Evolutionary conservation across 2,329 filamentous ascomycete species (phyloP).

Genomic region (Aureobasidium sp.): DNA sequence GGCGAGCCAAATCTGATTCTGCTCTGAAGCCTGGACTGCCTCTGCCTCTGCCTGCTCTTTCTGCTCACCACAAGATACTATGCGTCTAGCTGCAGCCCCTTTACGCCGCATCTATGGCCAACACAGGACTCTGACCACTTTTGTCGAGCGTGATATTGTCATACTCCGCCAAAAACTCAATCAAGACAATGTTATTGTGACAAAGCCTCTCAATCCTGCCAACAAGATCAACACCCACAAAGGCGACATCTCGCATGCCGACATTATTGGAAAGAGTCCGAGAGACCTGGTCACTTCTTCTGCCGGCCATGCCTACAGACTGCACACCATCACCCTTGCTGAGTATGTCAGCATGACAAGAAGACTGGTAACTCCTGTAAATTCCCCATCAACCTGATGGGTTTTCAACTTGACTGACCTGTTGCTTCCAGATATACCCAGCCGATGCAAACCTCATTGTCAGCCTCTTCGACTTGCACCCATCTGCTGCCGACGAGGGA

Average conservation of each 20-base stretch:
- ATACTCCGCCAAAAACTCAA: slow-evolving; percentile 36
- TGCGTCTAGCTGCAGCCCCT: not conserved
- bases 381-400: slow-evolving; percentile 21
- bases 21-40: not conserved
- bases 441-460: slow-evolving; percentile 70
- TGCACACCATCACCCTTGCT: slow-evolving; percentile 61
- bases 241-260: slow-evolving; percentile 43
- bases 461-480: slow-evolving; percentile 66
- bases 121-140: not conserved
- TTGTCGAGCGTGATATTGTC: slow-evolving; percentile 34
- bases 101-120: slow-evolving; percentile 1
- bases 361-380: slow-evolving; percentile 68
- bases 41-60: not conserved
- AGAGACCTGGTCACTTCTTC: slow-evolving; percentile 54
- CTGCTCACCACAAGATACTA: not conserved
- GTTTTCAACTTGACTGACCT: not conserved
- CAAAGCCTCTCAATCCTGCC: slow-evolving; percentile 32
- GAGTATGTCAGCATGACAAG: slow-evolving; percentile 64
- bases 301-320: slow-evolving; percentile 42
- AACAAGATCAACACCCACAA: slow-evolving; percentile 36
- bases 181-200: slow-evolving; percentile 30
- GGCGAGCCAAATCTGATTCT: not conserved
- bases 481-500: slow-evolving; percentile 18
- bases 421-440: slow-evolving; percentile 58
- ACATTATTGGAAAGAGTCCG: slow-evolving; percentile 57